Base-by-base conservation (phyloP, 768 basidiomycete genomes). In the Leccinum variicolor region DNA sequence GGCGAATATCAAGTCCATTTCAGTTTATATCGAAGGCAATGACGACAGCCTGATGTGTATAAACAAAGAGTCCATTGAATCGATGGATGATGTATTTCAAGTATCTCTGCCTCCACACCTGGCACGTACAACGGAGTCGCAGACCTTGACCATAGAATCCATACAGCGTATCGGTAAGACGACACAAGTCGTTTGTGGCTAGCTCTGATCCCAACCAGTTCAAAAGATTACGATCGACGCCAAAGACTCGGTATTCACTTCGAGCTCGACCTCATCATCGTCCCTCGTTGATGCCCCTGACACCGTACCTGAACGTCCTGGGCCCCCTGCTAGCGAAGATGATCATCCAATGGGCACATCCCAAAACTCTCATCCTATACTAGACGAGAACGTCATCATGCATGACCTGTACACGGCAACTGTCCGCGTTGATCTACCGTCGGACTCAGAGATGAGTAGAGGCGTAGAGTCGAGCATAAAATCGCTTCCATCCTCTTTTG, bases 341-440 rank as follows among this genome's bases (percentile, higher is more conserved):
- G 23, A 45, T 21, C 6, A 6, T 13, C 10, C 17, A 14, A 11
- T 6, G 1, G 14, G 11, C 15, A 13, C 26, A 29, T 39, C 19
- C 15, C 57, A 11, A 36, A 39, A 4, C n/a, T 6, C 14, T 4
- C 33, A 53, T 28, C 1, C 41, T 21, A 47, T 52, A 19, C 13
- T 28, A 14, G 19, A 41, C 17, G 52, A 29, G 5, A 55, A 60
- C 10, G 19, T 25, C 8, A 26, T 62, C 19, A 47, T 10, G 10
- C 55, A 62, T 62, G 61, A 62, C 31, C 34, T 63, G n/a, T 63
- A 63, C 19, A 63, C 43, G 0, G 62, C 62, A 48, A 34, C 8
- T 15, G 46, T 15, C 9, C 14, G 4, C 9, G 58, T 63, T 33
- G 26, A 53, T 48, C 31, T 56, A 7, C 6, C 13, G 13, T 15